Evolutionary conservation across 495 filamentous ascomycete genomes (phyloP).

Genomic region (Aspergillus funiculosus): DNA sequence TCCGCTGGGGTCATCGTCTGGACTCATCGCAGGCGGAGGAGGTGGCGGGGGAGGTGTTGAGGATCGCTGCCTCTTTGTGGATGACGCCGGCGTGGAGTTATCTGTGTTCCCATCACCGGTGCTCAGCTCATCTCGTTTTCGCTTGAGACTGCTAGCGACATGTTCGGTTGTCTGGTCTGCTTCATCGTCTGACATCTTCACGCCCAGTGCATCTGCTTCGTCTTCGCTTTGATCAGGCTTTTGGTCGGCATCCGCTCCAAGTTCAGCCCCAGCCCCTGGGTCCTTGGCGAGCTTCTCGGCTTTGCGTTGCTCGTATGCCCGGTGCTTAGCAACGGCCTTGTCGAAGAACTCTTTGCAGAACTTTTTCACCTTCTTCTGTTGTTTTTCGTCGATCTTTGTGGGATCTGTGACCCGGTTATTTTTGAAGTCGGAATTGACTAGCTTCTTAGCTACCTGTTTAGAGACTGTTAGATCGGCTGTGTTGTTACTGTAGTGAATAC

Average conservation of each 20-base stretch:
- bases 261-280: too few relatives aligned
- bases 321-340: constrained; percentile 71
- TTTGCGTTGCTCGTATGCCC: constrained; percentile 61
- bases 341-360: constrained; percentile 82
- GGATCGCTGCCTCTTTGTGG: constrained; percentile 37
- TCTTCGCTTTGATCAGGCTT: constrained; percentile 22
- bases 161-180: constrained; percentile 21
- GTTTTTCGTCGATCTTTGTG: constrained; percentile 68
- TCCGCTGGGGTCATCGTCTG: constrained; percentile 24
- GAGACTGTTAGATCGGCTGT: neutral
- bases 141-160: constrained; percentile 43
- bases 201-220: constrained; percentile 30
- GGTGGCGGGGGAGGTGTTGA: constrained; percentile 32
- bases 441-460: constrained; percentile 64
- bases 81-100: constrained; percentile 23
- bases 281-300: constrained; percentile 39
- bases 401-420: constrained; percentile 77
- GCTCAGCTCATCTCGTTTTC: constrained; percentile 51
- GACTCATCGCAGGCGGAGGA: constrained; percentile 23
- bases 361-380: constrained; percentile 72
- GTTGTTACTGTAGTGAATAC: constrained; percentile 4
- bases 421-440: constrained; percentile 86
- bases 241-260: constrained; percentile 22
- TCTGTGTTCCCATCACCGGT: constrained; percentile 23
- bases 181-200: constrained; percentile 56